A percentile compares a stretch with the other conserved stretches of the same genome.
phyloP scores from a whole-genome alignment of 73 alveolate species.

The Paramecium primaurelia region DNA sequence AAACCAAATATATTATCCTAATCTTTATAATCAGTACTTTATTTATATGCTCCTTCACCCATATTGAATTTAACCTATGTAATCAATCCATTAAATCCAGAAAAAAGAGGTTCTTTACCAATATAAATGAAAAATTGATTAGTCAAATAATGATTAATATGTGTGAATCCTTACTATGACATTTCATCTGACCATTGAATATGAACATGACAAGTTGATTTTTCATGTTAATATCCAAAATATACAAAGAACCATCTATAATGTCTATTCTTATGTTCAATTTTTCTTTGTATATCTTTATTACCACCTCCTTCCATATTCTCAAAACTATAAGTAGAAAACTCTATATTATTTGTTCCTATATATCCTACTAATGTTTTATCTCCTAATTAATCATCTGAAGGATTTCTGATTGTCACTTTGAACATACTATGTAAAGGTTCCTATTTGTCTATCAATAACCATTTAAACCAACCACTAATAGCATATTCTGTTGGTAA shows the following conservation, averaged over 20 bases:
- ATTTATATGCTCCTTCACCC: conserved; percentile 33
- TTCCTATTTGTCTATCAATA: not conserved
- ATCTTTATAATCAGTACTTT: not conserved
- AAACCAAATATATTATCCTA: not conserved
- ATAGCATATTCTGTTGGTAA: not conserved
- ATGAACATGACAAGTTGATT: not conserved
- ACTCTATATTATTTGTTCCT: not conserved
- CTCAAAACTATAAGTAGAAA: conserved; percentile 21
- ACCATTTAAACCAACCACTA: conserved; percentile 33
- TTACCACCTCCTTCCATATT: conserved; percentile 46
- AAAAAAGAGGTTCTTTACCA: not conserved
- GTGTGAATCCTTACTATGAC: not conserved
- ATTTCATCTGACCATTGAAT: conserved; percentile 7
- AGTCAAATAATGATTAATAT: not conserved
- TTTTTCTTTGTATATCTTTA: not conserved
- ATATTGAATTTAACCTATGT: not conserved
- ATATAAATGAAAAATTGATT: not conserved
- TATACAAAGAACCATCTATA: conserved; percentile 18
- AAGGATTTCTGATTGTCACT: not conserved
- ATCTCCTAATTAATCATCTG: conserved; percentile 4
- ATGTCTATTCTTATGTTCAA: conserved; percentile 30
- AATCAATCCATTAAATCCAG: conserved; percentile 18
- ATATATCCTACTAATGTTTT: not conserved
- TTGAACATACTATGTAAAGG: conserved; percentile 4
- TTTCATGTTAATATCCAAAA: not conserved